These are phyloP conservation scores for Candida michaelii DNA, from an alignment of 805 yeast genomes.

Conservation along the genomic window DNA sequence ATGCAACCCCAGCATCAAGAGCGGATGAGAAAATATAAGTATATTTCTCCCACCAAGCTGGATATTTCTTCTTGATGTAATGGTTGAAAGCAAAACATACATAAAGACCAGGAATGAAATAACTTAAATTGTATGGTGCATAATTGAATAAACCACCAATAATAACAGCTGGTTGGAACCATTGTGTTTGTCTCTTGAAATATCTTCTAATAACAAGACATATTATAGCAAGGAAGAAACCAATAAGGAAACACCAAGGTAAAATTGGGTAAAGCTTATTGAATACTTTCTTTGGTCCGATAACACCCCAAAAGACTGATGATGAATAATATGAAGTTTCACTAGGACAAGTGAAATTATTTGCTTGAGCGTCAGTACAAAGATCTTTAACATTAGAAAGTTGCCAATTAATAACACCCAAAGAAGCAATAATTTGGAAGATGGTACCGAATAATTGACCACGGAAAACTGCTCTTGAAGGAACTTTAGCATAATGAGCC, in stretches of 20 bases:
- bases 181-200: constrained; percentile 19
- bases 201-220: constrained; percentile 18
- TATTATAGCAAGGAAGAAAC: constrained; percentile 23
- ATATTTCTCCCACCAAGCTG: constrained; percentile 33
- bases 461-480: constrained; percentile 25
- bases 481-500: constrained; percentile 24
- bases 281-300: constrained; percentile 45
- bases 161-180: constrained; percentile 31
- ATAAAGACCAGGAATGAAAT: constrained; percentile 26
- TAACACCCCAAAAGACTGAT: constrained; percentile 61
- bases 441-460: constrained; percentile 15
- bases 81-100: constrained; percentile 24
- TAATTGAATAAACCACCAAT: constrained; percentile 27
- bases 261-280: constrained; percentile 30
- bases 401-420: constrained; percentile 14
- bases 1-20: constrained; percentile 31
- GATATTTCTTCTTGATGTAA: constrained; percentile 23
- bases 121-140: constrained; percentile 33
- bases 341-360: constrained; percentile 39
- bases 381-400: constrained; percentile 17
- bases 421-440: constrained; percentile 10
- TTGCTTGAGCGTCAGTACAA: constrained; percentile 8
- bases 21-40: constrained; percentile 29
- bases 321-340: constrained; percentile 44
- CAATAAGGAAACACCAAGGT: constrained; percentile 31